Percentiles rank a stretch among this genome's conserved stretches.
These are phyloP conservation scores for Nidularia pulvinata DNA, from an alignment of 768 basidiomycete genomes.

Conservation along the genomic window DNA sequence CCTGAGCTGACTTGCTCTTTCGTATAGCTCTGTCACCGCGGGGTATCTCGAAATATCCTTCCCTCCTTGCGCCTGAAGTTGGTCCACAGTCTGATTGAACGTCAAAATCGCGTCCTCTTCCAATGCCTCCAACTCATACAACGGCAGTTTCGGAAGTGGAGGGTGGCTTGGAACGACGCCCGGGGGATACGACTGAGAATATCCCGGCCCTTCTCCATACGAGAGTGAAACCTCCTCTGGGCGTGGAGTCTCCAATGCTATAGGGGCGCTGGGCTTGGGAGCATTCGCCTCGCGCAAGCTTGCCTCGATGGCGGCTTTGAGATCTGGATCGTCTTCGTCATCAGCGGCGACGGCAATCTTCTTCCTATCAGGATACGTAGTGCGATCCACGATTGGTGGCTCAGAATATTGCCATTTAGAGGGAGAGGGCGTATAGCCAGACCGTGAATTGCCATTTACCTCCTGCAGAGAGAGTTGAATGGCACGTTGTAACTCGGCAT, in stretches of 20 bases:
- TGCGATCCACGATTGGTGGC: constrained; percentile 67
- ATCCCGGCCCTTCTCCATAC: constrained; percentile 26
- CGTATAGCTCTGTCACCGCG: constrained; percentile 81
- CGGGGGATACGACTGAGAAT: constrained; percentile 43
- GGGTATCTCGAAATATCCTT: constrained; percentile 81
- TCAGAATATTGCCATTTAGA: constrained; percentile 63
- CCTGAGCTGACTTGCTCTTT: constrained; percentile 75
- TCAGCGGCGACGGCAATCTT: constrained; percentile 31
- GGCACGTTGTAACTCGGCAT: constrained; percentile 91
- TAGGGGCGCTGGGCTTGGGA: constrained; percentile 78
- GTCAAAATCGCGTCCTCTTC: constrained; percentile 89
- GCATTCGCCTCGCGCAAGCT: constrained; percentile 85
- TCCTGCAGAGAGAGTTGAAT: constrained; percentile 92
- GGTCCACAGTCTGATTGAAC: constrained; percentile 89
- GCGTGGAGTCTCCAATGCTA: constrained; percentile 51
- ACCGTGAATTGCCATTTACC: constrained; percentile 48
- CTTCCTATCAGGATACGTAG: constrained; percentile 34
- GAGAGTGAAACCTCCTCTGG: constrained; percentile 37
- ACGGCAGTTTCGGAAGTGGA: constrained; percentile 57
- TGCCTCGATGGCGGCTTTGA: constrained; percentile 94
- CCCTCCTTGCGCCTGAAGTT: constrained; percentile 76
- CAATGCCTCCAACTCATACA: constrained; percentile 77
- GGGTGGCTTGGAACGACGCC: constrained; percentile 31
- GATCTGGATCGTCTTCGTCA: constrained; percentile 85
- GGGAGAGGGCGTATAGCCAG: constrained; percentile 61